Evolutionary conservation across 305 asterid genomes (phyloP).

Genomic region (Solanum chacoense): DNA sequence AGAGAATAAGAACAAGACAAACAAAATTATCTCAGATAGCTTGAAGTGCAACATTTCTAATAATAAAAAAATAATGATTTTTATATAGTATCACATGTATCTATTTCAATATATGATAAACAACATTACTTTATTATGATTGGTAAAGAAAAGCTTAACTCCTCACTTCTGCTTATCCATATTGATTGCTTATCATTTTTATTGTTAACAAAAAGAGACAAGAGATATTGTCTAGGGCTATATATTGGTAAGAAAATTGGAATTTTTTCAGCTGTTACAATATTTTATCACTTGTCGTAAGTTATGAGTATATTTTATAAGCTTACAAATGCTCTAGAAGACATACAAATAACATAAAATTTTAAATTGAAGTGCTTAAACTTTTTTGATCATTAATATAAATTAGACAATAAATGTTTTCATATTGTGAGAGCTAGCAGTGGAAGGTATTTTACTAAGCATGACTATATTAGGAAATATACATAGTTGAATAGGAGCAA

Average conservation of each 20-base stretch:
- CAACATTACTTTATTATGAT: neutral
- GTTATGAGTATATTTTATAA: neutral
- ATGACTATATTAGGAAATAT: too few species aligned
- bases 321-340: neutral
- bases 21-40: too few species aligned
- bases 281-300: neutral
- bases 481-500: too few species aligned
- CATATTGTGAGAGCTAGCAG: neutral
- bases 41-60: neutral
- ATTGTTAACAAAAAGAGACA: neutral
- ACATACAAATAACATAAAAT: neutral
- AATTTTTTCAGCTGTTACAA: too few species aligned
- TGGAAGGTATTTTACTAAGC: neutral
- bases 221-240: too few species aligned
- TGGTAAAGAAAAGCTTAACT: neutral
- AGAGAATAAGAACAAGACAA: too few species aligned
- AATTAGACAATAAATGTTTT: neutral
- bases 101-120: neutral
- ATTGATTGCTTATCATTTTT: neutral
- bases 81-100: neutral
- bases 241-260: neutral
- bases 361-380: too few species aligned
- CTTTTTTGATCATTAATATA: too few species aligned
- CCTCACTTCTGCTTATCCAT: neutral
- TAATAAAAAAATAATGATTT: too few species aligned